Evolutionary conservation across 768 basidiomycete species (phyloP), one percentile per base, ranked within the genome.

Genomic region (Dioszegia hungarica): DNA sequence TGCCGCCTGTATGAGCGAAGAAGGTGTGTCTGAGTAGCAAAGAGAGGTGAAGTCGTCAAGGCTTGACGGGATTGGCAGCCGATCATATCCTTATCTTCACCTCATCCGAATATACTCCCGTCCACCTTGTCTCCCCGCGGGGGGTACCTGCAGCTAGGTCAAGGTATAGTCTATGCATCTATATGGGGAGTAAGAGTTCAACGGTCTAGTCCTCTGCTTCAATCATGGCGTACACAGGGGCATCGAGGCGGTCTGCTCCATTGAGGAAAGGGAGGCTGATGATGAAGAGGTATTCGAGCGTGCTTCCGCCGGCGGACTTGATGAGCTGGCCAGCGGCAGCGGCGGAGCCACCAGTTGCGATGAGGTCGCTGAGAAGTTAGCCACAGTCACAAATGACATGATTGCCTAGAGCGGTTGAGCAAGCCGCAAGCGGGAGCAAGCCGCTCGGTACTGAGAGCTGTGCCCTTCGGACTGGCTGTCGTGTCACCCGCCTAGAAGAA

Each of bases 271-370:
- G 72, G 1, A 78, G 54, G 63, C 92, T 89, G 60, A 95, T 86
- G 76, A 98, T 85, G 80, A 99, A 99, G 62, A 99, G 79, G 78
- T 98, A 95, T 77, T 95, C 89, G 34, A 94, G 75, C 27, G 87
- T 87, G 64, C 86, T 86, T 47, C 88, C 93, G 19, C 91, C 90
- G 61, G 84, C 82, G 78, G 87, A 84, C 27, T 82, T 78, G 54
- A 97, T 85, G 31, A 99, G 86, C 65, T 93, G 83, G 46, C 91
- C 92, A 3, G 94, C 92, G 3, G 93, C 92, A 59, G 83, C 84
- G 8, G 95, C 95, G 29, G 92, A 95, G 9, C 95, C 95, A 60
- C 93, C 94, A 28, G 94, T 97, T 0, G 95, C 95, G 61, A 99
- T 89, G 37, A 99, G 81, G 76, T 99, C 95, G 77, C 74, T 75